Base-by-base conservation (phyloP, 2,329 filamentous ascomycete species). In the Leptosphaerulina australis region DNA sequence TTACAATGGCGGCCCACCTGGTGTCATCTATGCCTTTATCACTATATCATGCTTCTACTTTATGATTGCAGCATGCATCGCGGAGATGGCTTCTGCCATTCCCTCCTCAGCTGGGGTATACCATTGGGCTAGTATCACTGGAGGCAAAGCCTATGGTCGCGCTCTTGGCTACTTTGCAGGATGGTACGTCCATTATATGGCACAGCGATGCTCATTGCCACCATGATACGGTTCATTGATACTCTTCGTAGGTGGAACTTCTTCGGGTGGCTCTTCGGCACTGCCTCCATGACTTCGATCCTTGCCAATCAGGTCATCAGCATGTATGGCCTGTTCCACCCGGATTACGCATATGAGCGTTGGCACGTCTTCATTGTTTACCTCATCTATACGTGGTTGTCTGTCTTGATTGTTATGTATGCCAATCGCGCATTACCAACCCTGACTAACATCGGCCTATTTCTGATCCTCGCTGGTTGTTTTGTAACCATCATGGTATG, bases 401-500 rank as follows among this genome's bases (percentile, higher is more conserved):
- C 72, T 43, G 78, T 75, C 43, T 61, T 58, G 7, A 63, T 75
- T 5, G 77, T 81, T 21, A 77, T 85, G 40, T 81, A 85, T 44
- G 78, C 73, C 53, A 86, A 84, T 58, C 75, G 75, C 45, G 76
- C 74, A 21, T 76, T 83, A 53, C 83, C 79, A 1, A 66, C 70
- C 12, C 58, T 85, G 43, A 80, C 83, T 51, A 78, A 79, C n/a
- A 61, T 83, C 7, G 83, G 83, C 1, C 70, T 83, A 5, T 76
- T 81, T 55, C 68, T 82, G 29, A 78, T 83, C 20, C 55, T 84
- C 6, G 74, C 72, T 2, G 82, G 83, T 4, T 77, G 82, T 21
- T 66, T 85, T 45, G 71, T 85, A 43, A 83, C 82, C 0, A 72
- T 84, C 26, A 56, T 85, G 34, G 80, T 83, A 4, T 79, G 81